These are phyloP conservation scores for Podospora conica DNA, from an alignment of 495 filamentous ascomycete species.

Conservation along the genomic window DNA sequence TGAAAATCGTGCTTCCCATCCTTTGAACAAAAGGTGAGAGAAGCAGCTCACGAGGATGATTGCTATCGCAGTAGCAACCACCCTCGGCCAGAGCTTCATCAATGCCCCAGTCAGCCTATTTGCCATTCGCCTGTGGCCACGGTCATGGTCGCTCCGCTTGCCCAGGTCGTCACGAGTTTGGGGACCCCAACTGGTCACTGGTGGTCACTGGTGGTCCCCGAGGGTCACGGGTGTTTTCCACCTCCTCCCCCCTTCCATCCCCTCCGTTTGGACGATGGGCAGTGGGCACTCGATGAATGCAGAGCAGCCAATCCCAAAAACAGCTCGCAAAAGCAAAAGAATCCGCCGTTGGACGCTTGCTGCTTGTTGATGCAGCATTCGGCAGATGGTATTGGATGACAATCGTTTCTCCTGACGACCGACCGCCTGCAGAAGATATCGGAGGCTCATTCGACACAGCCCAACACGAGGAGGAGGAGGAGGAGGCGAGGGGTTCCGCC, in stretches of 20 bases:
- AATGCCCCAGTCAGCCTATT: slow-evolving; percentile 5
- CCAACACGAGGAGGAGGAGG: too few relatives aligned
- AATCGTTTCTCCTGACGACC: slow-evolving; percentile 1
- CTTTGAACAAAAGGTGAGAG: background rate
- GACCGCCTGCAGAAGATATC: background rate
- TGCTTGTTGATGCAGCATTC: background rate
- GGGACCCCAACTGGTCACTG: background rate
- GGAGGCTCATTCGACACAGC: slow-evolving; percentile 19
- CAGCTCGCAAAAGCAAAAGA: slow-evolving; percentile 4
- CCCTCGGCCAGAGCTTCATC: slow-evolving; percentile 1
- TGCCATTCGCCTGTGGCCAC: slow-evolving; percentile 9
- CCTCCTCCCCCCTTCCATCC: background rate
- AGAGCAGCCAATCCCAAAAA: slow-evolving; percentile 5
- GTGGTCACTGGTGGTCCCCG: background rate
- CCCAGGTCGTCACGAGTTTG: background rate
- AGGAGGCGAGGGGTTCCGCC: background rate
- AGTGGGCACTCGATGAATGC: background rate
- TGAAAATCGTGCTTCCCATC: too few relatives aligned
- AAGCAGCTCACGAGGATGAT: background rate
- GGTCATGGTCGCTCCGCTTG: slow-evolving; percentile 19
- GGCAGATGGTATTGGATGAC: slow-evolving; percentile 7
- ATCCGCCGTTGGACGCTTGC: slow-evolving; percentile 3
- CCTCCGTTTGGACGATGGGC: background rate
- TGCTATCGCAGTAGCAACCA: background rate
- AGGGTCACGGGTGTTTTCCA: background rate